These are phyloP conservation scores for Teratosphaeria gauchensis DNA, from an alignment of 2,329 filamentous ascomycete species.

Conservation along the genomic window DNA sequence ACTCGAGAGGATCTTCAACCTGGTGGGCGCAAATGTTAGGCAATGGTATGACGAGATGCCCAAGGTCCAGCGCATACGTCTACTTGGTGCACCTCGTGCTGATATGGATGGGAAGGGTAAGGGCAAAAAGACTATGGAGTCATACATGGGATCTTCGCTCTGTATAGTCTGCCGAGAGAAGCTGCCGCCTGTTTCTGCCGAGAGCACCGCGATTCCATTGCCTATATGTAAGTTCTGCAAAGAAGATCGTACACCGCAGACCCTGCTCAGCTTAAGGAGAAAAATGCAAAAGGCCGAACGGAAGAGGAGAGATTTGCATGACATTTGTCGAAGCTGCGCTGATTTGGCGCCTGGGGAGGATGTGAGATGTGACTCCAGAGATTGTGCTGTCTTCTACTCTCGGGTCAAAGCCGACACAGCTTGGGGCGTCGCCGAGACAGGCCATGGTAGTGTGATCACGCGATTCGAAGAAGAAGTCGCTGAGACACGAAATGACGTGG, in stretches of 20 bases:
- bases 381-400: slow-evolving; percentile 88
- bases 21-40: slow-evolving; percentile 83
- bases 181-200: slow-evolving; percentile 33
- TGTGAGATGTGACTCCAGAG: slow-evolving; percentile 79
- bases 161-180: slow-evolving; percentile 68
- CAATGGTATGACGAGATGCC: slow-evolving; percentile 97
- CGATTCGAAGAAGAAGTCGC: background rate
- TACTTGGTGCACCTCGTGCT: slow-evolving; percentile 33
- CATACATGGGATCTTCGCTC: slow-evolving; percentile 73
- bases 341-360: slow-evolving; percentile 63
- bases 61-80: slow-evolving; percentile 68
- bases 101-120: slow-evolving; percentile 17
- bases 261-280: slow-evolving; percentile 54
- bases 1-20: slow-evolving; percentile 89
- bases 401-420: slow-evolving; percentile 52
- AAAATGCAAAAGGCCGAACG: slow-evolving; percentile 55
- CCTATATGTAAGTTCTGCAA: slow-evolving; percentile 53
- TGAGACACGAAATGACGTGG: background rate
- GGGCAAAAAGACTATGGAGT: slow-evolving; percentile 65
- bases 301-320: slow-evolving; percentile 53
- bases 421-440: slow-evolving; percentile 28
- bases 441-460: slow-evolving; percentile 29
- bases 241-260: slow-evolving; percentile 41
- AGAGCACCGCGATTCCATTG: slow-evolving; percentile 16
- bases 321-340: slow-evolving; percentile 72